Conservation (phyloP, 306 rosid species). For the Prosopis cineraria region DNA sequence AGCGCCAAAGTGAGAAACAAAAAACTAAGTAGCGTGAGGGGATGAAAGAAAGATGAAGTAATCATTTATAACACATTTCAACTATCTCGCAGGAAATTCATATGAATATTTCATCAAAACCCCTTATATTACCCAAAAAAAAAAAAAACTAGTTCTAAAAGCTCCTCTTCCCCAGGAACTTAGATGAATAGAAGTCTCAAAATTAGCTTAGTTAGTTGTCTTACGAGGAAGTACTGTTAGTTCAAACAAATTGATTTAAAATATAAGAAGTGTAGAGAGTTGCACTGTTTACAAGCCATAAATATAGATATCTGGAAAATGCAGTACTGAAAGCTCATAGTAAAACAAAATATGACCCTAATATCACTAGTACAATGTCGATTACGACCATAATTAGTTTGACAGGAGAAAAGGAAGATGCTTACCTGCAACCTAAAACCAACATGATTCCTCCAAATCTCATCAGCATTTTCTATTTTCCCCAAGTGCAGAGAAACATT, state of each 20-base stretch:
- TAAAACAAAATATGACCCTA: conserved; percentile 19
- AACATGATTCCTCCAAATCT: conserved; percentile 78
- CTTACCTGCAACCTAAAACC: conserved; percentile 85
- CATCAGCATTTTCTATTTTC: conserved; percentile 87
- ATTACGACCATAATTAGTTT: conserved; percentile 4
- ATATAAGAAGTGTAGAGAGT: neutral
- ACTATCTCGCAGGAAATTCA: conserved; percentile 13
- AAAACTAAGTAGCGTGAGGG: neutral
- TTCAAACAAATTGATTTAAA: conserved; percentile 9
- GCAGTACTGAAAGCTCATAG: no score
- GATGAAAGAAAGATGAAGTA: neutral
- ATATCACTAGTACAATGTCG: neutral
- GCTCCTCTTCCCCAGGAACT: neutral
- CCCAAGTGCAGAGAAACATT: conserved; percentile 88
- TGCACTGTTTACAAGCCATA: neutral
- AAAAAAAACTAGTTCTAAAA: neutral
- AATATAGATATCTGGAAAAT: no score
- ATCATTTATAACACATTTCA: neutral
- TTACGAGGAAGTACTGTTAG: neutral
- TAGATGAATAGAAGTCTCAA: conserved; percentile 11
- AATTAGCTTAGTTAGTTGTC: conserved; percentile 6
- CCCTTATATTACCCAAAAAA: no score
- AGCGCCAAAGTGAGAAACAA: neutral
- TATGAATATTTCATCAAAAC: neutral
- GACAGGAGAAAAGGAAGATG: conserved; percentile 21